Base-by-base conservation (phyloP, 2,329 filamentous ascomycete species). In the Stenocarpella maydis region DNA sequence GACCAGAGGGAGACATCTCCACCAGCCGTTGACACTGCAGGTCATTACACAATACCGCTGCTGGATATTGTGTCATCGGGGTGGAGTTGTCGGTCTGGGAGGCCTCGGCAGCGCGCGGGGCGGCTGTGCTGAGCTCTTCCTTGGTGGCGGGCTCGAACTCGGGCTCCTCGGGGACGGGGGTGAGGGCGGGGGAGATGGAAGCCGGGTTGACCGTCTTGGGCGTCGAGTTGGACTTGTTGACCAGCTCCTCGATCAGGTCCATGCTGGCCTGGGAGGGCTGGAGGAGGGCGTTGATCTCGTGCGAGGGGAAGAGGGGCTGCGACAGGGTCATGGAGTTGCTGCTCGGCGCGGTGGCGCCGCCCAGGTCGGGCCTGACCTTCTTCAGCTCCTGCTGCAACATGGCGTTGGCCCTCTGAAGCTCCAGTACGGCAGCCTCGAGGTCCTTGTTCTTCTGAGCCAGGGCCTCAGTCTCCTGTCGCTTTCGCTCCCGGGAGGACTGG, bases 61-160 rank as follows among this genome's bases (percentile, higher is more conserved):
- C 96, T 98, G 96, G 95, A 97, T 97, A 95, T 98, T 98, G 96
- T 98, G 95, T 96, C 96, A 89, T 85, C 88, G 97, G 93, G 90
- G 92, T 88, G 84, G 82, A 77, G 75, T 77, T 75, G 73, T 73
- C 75, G 69, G 74, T 52, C 60, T 75, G 63, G 72, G 78, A 52
- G 54, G 75, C 71, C 67, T 74, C 72, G 69, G 71, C 71, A 71
- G 72, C 67, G 54, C 74, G 71, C 53, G 73, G 72, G 60, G 73
- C 72, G 41, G 76, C 71, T 66, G 77, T 60, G 65, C 74, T 60
- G 34, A 71, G 68, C 24, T 71, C 71, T 52, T 77, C 72, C 50
- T 79, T 72, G 70, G 79, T 72, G 70, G 80, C 74, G 10, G 74
- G 71, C 26, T 72, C 75, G n/a, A 74, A 74, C 61, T 79, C 73